These are phyloP conservation scores for Peniophora sp. DNA, from an alignment of 1,284 basidiomycete species.

Conservation along the genomic window DNA sequence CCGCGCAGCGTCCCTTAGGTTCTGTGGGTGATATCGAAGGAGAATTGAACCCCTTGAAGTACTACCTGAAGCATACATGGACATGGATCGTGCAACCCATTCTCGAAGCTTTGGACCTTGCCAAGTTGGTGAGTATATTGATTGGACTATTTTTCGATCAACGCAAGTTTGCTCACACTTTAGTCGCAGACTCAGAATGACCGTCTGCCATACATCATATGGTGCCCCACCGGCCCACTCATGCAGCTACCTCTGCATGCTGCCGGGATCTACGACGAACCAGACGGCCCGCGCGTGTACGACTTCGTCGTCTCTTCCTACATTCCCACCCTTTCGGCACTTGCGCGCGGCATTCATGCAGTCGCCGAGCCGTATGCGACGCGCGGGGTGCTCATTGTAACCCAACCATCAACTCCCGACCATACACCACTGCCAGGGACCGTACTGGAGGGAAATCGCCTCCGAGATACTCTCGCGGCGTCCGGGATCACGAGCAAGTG, in stretches of 20 bases:
- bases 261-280: conserved; percentile 10
- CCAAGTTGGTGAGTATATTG: background rate
- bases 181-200: background rate
- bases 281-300: background rate
- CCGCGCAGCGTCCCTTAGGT: background rate
- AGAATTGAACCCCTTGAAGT: background rate
- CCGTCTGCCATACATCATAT: conserved; percentile 11
- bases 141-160: too few relatives aligned
- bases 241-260: conserved; percentile 16
- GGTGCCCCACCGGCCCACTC: conserved; percentile 16
- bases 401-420: background rate
- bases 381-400: background rate
- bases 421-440: background rate
- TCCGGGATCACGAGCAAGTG: background rate
- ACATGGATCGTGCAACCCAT: background rate
- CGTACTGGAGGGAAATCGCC: conserved; percentile 1
- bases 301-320: conserved; percentile 17
- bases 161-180: background rate
- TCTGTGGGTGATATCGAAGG: background rate
- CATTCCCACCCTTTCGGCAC: conserved; percentile 11
- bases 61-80: background rate
- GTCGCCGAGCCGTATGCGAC: conserved; percentile 13
- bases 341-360: background rate
- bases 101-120: background rate
- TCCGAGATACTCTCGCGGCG: conserved; percentile 7